Evolutionary conservation across 78 protist genomes (phyloP), one percentile per base, ranked within the genome.

Genomic region (Planoprotostelium fungivorum): DNA sequence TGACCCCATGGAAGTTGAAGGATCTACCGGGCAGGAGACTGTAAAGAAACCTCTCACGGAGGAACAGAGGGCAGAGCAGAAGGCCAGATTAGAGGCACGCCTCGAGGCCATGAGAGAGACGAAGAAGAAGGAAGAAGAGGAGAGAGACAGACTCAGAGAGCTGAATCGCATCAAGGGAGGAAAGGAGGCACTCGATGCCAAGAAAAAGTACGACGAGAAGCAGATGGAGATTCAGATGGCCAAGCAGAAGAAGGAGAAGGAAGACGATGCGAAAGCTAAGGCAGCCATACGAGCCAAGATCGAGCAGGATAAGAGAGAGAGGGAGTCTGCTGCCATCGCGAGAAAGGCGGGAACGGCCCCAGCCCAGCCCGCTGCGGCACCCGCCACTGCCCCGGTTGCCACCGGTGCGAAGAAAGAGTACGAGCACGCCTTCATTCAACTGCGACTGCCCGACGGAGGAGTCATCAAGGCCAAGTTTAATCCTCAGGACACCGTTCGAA

Each of bases 61-160:
- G 73, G 73, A 51, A 51, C 73, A 51, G 16, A 51, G 16, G 73
- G 73, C 73, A 5, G 73, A 51, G 73, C 73, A 51, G 16, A 51
- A 51, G 73, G 73, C 73, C 73, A 51, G 73, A 51, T 51, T 51
- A 51, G 73, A 51, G 16, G 73, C 5, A 51, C 5, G 73, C 5
- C 5, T 51, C 73, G 16, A 25, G 31, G 16, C 5, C 5, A 51
- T 51, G 73, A 5, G 73, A 5, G 73, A 51, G 16, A 16, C 5
- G 16, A 51, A 51, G 73, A 87, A 88, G 73, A 89, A 94, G 51
- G 92, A 88, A 0, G 92, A 88, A 39, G 94, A 90, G 25, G 96
- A 91, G 36, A 63, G 63, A 29, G 93, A 94, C 63, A 90, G 89
- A 84, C 92, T 90, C n/a, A 88, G 93, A 38, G 96, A 94, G 39